Evolutionary conservation across 371 early-diverging fungal genomes (phyloP).

Genomic region (Mucor piriformis): DNA sequence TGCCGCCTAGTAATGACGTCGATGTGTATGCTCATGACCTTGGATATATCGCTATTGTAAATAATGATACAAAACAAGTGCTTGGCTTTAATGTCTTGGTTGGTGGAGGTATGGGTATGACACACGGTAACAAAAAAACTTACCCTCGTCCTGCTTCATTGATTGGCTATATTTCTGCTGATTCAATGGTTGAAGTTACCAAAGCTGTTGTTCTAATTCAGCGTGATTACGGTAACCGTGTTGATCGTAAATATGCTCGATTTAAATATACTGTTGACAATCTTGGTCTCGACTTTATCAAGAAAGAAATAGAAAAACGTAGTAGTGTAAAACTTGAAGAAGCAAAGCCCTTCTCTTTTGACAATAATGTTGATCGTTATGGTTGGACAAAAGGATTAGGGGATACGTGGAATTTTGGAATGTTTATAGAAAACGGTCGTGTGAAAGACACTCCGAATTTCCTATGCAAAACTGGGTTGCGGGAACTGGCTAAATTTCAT

Average conservation of each 20-base stretch:
- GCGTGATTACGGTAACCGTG: constrained; percentile 89
- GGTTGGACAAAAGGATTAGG: constrained; percentile 81
- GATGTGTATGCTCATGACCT: constrained; percentile 93
- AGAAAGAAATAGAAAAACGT: constrained; percentile 75
- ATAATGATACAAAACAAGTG: constrained; percentile 42
- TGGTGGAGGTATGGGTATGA: constrained; percentile 96
- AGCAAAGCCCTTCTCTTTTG: constrained; percentile 70
- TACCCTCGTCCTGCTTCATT: constrained; percentile 80
- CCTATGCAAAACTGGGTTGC: constrained; percentile 73
- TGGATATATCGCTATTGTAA: constrained; percentile 85
- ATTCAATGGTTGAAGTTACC: constrained; percentile 72
- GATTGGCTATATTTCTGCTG: constrained; percentile 77
- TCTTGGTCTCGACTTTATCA: constrained; percentile 85
- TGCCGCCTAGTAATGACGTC: constrained; percentile 93
- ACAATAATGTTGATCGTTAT: constrained; percentile 84
- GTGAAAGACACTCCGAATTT: constrained; percentile 80
- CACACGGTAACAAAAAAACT: constrained; percentile 92
- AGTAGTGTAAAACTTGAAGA: constrained; percentile 68
- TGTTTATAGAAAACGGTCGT: constrained; percentile 88
- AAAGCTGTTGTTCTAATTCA: constrained; percentile 87
- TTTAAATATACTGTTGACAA: constrained; percentile 95
- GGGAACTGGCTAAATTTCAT: constrained; percentile 76
- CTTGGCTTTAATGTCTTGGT: constrained; percentile 90
- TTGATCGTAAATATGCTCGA: constrained; percentile 92
- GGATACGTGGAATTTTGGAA: constrained; percentile 78